phyloP scores from a whole-genome alignment of 2,329 filamentous ascomycete genomes.

The Neocatenulostroma microsporum region DNA sequence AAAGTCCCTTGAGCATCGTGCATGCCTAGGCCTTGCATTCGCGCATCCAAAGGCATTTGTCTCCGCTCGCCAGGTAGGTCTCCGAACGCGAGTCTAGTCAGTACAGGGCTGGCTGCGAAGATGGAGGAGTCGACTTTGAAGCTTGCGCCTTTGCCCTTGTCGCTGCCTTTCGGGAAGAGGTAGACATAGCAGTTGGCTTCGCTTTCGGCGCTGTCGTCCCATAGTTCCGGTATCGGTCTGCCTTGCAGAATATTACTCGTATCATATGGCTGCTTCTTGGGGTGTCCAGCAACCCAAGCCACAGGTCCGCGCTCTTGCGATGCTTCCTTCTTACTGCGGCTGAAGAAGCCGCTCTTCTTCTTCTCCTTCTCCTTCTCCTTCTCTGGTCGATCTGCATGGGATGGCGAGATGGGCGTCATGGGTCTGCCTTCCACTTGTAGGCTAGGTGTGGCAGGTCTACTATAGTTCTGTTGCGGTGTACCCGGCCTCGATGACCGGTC shows the following conservation, averaged over 20 bases:
- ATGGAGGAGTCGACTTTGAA: constrained; percentile 55
- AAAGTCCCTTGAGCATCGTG: constrained; percentile 16
- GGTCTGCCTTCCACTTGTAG: constrained; percentile 3
- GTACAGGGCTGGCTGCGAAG: constrained; percentile 49
- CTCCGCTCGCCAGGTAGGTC: constrained; percentile 40
- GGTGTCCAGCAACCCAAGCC: constrained; percentile 54
- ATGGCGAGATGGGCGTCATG: constrained; percentile 1
- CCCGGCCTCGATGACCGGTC: constrained; percentile 8
- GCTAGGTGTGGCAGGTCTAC: constrained; percentile 7
- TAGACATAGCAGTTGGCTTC: constrained; percentile 59
- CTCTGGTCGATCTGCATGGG: background rate
- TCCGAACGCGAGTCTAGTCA: constrained; percentile 50
- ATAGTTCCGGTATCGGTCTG: constrained; percentile 51
- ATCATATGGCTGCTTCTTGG: constrained; percentile 51
- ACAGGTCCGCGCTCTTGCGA: constrained; percentile 30
- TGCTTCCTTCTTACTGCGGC: constrained; percentile 25
- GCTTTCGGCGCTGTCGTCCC: constrained; percentile 48
- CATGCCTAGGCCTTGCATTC: constrained; percentile 22
- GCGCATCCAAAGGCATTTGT: constrained; percentile 25
- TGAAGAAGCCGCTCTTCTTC: constrained; percentile 27
- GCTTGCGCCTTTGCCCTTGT: constrained; percentile 50
- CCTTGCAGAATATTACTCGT: constrained; percentile 43
- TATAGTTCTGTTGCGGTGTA: constrained; percentile 9
- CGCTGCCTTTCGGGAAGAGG: constrained; percentile 47
- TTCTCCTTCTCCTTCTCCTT: constrained; percentile 18